Evolutionary conservation across 495 filamentous ascomycete species (phyloP).

Genomic region (Neurospora terricola): DNA sequence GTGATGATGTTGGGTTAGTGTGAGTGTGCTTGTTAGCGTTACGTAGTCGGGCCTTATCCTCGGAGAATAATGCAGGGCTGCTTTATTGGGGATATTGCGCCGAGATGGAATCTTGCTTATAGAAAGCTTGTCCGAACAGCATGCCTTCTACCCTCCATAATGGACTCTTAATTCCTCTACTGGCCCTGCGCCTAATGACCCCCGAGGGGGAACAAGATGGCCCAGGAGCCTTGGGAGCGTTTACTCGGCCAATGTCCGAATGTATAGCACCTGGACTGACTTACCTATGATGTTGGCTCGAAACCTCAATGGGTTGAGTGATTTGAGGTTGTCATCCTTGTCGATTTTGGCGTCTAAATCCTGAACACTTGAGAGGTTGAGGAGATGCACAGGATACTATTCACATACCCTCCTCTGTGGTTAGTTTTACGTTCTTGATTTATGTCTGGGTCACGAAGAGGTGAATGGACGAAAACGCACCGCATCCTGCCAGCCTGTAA

Average conservation of each 20-base stretch:
- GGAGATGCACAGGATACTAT: conserved; percentile 72
- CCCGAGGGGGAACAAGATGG: background rate
- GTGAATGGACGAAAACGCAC: conserved; percentile 29
- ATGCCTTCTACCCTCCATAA: background rate
- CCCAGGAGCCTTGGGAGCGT: background rate
- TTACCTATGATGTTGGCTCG: conserved; percentile 73
- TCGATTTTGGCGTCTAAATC: conserved; percentile 51
- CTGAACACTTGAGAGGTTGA: conserved; percentile 64
- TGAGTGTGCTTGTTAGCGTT: background rate
- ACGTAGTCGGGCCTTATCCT: background rate
- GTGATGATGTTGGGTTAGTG: background rate
- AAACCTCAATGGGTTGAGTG: conserved; percentile 61
- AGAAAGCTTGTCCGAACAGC: background rate
- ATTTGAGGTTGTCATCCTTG: conserved; percentile 28
- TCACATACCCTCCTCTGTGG: background rate
- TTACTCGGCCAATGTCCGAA: background rate
- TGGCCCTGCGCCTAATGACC: background rate
- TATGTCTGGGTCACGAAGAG: background rate
- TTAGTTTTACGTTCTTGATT: background rate
- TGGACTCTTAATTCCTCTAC: background rate
- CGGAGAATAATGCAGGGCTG: background rate
- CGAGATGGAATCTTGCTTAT: background rate
- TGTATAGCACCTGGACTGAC: conserved; percentile 1
- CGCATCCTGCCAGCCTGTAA: conserved; percentile 75
- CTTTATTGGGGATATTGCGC: background rate